Base-by-base conservation (phyloP, 225 moss, liverwort and hornwort genomes). In the Marchantia paleacea region DNA sequence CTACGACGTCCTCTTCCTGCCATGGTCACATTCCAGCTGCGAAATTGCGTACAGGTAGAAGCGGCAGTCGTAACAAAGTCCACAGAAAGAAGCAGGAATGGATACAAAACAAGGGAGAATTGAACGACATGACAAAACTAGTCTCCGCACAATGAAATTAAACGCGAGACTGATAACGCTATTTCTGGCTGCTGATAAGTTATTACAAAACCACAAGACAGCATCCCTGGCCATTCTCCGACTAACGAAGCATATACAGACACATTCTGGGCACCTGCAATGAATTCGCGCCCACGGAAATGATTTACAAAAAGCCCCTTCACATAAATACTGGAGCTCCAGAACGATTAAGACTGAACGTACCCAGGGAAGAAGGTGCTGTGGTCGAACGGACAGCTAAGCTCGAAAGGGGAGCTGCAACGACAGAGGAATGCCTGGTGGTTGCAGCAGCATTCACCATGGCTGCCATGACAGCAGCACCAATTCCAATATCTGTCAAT, bases 391-490 rank as follows among this genome's bases (percentile, higher is more conserved):
- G 26, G 10, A 22, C 2, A 58, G 60, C 31, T 11, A 10, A 55
- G 75, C 60, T 76, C 75, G 75, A 76, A 3, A 19, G 31, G 22
- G 75, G 75, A 39, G 75, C 39, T 16, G 75, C 60, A 60, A 31
- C 75, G 1, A 76, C 16, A 7, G 55, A 39, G 47, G 58, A 76
- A 58, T 16, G 39, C 55, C 19, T 31, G 39, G 31, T 29, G 31
- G 58, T 47, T 57, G 39, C 75, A 31, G 60, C 75, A 20, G 39
- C 60, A 76, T 60, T 76, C 58, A 76, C 75, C 75, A 76, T 76
- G 58, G 75, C 75, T 76, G 75, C 75, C 75, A 76, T 76, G 1
- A 54, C 39, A 76, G 55, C 74, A 15, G 18, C n/a, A 12, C 22
- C 50, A 12, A 7, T 51, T 72, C 50, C 72, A 2, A 72, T n/a